Base-by-base conservation (phyloP, 345 rosid species). In the Gossypium raimondii region DNA sequence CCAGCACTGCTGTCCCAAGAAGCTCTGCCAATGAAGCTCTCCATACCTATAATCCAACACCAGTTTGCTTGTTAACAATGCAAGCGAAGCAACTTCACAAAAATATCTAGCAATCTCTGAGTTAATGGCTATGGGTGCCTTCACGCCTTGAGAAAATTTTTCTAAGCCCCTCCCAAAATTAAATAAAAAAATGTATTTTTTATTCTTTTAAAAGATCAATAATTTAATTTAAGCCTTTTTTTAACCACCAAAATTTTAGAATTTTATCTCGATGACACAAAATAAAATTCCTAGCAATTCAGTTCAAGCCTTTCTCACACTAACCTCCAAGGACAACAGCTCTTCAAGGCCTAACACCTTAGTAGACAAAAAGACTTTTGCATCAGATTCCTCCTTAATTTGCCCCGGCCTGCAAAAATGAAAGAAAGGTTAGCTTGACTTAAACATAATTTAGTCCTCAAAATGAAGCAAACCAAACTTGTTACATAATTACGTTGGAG, bases 21-120 rank as follows among this genome's bases (percentile, higher is more conserved):
- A 86, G 59, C 77, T 88, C 92, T 45, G 83, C 75, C 2, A 84
- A 22, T 25, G 87, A 76, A 67, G 92, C 89, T 51, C 84, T 79
- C 87, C 87, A 88, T 86, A 88, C 79, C 88, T 88, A 85, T 12
- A 73, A 1, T n/a, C 7, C 29, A n/a, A 29, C 63, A 65, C 29
- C 17, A 43, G 22, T 65, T 41, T 64, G 50, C 24, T 41, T n/a
- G 50, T 63, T 64, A 64, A 8, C 10, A 25, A 60, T 24, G 17
- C 16, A 59, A 24, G 38, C 2, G 9, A 12, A 50, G 12, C 13
- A 12, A 55, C 11, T 57, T n/a, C 22, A 57, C 25, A 57, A 22
- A 22, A 57, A 22, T 16, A 22, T 57, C 61, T 57, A 20, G 22
- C 10, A 56, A 56, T 17, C 51, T 47, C 13, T 9, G 11, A 47